Percentiles rank a stretch among this genome's conserved stretches.
Evolutionary conservation across 495 filamentous ascomycete genomes (phyloP).

Genomic region (Tricharina praecox): DNA sequence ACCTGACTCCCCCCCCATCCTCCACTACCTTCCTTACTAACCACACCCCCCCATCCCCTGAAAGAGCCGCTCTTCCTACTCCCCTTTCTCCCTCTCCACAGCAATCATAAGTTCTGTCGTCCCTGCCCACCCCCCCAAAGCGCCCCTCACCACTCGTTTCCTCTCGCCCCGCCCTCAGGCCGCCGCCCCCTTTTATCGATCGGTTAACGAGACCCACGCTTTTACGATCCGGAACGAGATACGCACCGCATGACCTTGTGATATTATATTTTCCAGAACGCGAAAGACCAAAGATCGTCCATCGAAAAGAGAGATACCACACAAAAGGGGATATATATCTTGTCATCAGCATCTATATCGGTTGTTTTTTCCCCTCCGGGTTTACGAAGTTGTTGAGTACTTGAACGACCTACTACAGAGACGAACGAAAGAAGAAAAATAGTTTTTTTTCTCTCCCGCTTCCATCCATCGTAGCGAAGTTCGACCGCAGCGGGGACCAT

Average conservation of each 20-base stretch:
- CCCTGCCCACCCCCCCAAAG: background rate
- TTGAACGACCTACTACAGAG: too few species aligned
- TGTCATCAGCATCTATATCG: constrained; percentile 9
- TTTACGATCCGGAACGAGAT: constrained; percentile 10
- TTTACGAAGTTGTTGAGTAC: background rate
- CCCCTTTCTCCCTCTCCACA: background rate
- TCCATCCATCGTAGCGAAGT: too few species aligned
- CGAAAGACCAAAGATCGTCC: constrained; percentile 4
- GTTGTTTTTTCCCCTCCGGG: constrained; percentile 11
- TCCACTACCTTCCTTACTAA: background rate
- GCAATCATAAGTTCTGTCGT: background rate
- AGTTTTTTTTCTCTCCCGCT: too few species aligned
- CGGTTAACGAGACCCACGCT: constrained; percentile 11
- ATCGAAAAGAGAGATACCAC: background rate
- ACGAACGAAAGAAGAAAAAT: too few species aligned
- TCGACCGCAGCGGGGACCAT: too few species aligned
- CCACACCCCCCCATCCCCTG: background rate
- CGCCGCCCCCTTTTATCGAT: constrained; percentile 12
- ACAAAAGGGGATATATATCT: constrained; percentile 5
- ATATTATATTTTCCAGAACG: constrained; percentile 20
- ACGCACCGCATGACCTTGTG: constrained; percentile 29
- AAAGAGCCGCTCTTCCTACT: constrained; percentile 2
- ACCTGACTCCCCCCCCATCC: background rate
- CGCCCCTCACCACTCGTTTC: constrained; percentile 4
- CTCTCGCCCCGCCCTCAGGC: constrained; percentile 8